These are phyloP conservation scores for Carex cristatella DNA, from an alignment of 176 grass and related monocot genomes.

Conservation along the genomic window DNA sequence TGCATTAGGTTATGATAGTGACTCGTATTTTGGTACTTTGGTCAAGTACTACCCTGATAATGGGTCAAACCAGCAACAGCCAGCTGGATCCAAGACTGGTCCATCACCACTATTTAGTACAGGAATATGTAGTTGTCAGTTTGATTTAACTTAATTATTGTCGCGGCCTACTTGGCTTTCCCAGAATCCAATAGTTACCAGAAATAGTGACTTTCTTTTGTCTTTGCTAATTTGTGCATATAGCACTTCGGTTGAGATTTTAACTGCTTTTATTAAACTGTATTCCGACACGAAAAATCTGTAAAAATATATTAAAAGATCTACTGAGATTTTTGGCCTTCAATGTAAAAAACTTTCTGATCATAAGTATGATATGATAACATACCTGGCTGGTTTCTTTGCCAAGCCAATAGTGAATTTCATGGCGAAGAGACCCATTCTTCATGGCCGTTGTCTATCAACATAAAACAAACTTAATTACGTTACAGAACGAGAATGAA, in stretches of 20 bases:
- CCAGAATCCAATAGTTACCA: not conserved
- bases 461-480: slow-evolving; percentile 27
- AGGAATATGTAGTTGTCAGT: not conserved
- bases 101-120: not conserved
- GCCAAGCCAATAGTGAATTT: slow-evolving; percentile 98
- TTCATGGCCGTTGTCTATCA: slow-evolving; percentile 68
- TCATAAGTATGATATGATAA: slow-evolving; percentile 23
- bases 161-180: not conserved
- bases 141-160: not conserved
- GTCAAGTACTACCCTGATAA: not conserved
- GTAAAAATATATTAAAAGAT: slow-evolving; percentile 26
- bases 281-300: not conserved
- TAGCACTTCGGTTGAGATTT: not conserved
- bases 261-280: not conserved
- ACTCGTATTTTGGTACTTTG: not conserved
- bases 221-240: not conserved
- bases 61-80: not conserved
- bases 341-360: not conserved
- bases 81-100: not conserved
- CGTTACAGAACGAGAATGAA: not conserved
- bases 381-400: slow-evolving; percentile 94
- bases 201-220: not conserved
- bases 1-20: not conserved
- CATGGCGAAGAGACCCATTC: slow-evolving; percentile 82
- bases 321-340: not conserved